Base-by-base conservation (phyloP, 2,329 filamentous ascomycete species). In the Pezicula radicicola region DNA sequence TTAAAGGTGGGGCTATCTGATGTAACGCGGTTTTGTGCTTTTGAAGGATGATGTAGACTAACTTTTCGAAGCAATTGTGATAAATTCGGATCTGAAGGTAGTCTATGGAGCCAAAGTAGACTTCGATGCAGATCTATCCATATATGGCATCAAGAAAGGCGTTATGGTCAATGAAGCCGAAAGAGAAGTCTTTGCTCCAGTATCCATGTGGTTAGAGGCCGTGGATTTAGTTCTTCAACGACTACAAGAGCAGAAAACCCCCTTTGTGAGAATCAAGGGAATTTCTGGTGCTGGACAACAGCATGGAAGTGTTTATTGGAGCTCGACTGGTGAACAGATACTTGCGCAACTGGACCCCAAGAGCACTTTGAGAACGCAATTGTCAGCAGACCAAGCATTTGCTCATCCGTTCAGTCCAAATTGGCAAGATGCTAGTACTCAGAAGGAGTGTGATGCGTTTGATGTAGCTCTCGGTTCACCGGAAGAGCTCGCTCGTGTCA, bases 241-340 rank as follows among this genome's bases (percentile, higher is more conserved):
- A 15, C 78, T 99, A 56, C 78, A 81, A 60, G 78, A 84, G 40
- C 80, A 84, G 54, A 84, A 85, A 1, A 80, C 90, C 50, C 87
- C 91, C 60, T 87, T 97, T 63, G 72, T 78, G 48, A 81, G 82
- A 48, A 84, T 99, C 57, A 84, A 81, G 64, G 93, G 90, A 28
- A 80, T 99, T 61, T 93, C 89, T 64, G 94, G 91, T 56, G 92
- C 93, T 15, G 92, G 94, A 50, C 95, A 97, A 80, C 94, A 99
- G 76, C 94, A 97, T 71, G 94, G 94, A 33, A 97, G 93, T 68
- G 91, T 97, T 27, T 97, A 94, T 74, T 97, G 93, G 93, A 88
- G 81, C 53, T 69, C 75, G 42, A 73, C 84, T 51, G 92, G 89
- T 6, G 87, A 89, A 66, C 64, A 70, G 7, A 65, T 87, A 41